These are phyloP conservation scores for Rhodotorula sp. DNA, from an alignment of 1,284 basidiomycete species.

Conservation along the genomic window DNA sequence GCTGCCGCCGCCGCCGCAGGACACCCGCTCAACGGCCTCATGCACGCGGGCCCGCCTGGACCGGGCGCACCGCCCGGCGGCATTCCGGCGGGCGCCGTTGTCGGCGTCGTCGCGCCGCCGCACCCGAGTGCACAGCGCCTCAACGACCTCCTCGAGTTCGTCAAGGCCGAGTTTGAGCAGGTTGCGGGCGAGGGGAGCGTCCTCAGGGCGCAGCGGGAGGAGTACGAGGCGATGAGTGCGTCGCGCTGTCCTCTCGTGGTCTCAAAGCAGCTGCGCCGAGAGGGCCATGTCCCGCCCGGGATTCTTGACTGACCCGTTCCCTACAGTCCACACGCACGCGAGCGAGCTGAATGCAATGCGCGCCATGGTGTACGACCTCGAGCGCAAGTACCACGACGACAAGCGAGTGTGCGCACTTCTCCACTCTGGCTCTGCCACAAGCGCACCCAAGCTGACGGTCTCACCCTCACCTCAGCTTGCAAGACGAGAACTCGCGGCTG, in stretches of 20 bases:
- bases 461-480: conserved; percentile 15
- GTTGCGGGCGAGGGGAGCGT: conserved; percentile 68
- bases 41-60: background rate
- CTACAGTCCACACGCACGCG: conserved; percentile 67
- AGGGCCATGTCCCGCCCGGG: background rate
- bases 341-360: conserved; percentile 72
- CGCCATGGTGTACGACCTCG: conserved; percentile 74
- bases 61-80: background rate
- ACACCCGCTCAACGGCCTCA: conserved; percentile 5
- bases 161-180: conserved; percentile 82
- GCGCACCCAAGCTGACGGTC: conserved; percentile 2
- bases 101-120: conserved; percentile 15
- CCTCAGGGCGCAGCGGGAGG: conserved; percentile 78
- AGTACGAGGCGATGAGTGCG: conserved; percentile 71
- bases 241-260: background rate
- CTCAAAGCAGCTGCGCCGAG: background rate
- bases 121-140: conserved; percentile 55
- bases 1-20: background rate
- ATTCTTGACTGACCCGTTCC: background rate
- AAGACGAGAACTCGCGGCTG: conserved; percentile 36
- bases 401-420: conserved; percentile 58
- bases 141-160: conserved; percentile 76
- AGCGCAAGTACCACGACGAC: conserved; percentile 69
- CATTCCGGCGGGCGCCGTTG: background rate
- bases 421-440: background rate